Evolutionary conservation across 2,329 filamentous ascomycete genomes (phyloP).

Genomic region (Diaporthe sp.): DNA sequence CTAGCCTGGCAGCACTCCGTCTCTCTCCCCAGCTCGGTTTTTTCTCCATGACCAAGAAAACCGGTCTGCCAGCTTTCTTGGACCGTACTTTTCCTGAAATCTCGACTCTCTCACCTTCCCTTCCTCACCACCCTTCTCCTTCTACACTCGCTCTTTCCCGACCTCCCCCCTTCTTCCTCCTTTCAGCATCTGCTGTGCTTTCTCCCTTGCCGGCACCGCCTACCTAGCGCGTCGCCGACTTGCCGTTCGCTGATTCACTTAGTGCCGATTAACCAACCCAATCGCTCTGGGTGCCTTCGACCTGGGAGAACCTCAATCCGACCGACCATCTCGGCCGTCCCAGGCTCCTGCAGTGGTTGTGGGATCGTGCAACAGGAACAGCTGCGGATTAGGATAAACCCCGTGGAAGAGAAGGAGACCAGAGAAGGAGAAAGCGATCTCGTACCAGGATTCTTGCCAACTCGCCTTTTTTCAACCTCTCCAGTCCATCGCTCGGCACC

Average conservation of each 20-base stretch:
- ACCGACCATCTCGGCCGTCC: neutral
- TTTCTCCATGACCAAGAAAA: slow-evolving; percentile 36
- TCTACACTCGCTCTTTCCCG: slow-evolving; percentile 42
- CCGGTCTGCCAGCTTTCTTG: slow-evolving; percentile 37
- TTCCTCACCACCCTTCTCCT: slow-evolving; percentile 31
- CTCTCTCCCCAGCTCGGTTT: slow-evolving; percentile 14
- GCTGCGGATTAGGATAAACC: neutral
- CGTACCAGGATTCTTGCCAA: neutral
- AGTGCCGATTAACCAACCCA: slow-evolving; percentile 14
- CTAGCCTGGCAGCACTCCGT: slow-evolving; percentile 24
- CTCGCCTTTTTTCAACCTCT: neutral
- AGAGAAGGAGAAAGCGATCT: neutral
- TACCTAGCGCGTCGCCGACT: slow-evolving; percentile 37
- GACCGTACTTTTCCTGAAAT: slow-evolving; percentile 31
- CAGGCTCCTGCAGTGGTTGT: neutral
- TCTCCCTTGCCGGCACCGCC: slow-evolving; percentile 39
- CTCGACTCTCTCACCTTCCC: slow-evolving; percentile 31
- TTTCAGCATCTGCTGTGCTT: slow-evolving; percentile 41
- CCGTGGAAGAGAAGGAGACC: neutral
- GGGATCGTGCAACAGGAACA: slow-evolving; percentile 13
- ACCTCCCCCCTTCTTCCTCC: slow-evolving; percentile 45
- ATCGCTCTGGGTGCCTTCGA: neutral
- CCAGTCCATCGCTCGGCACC: slow-evolving; percentile 13
- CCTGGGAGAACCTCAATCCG: slow-evolving; percentile 3
- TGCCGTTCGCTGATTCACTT: slow-evolving; percentile 38